These are phyloP conservation scores for Astrocystis sublimbata DNA, from an alignment of 495 filamentous ascomycete genomes.

Conservation along the genomic window DNA sequence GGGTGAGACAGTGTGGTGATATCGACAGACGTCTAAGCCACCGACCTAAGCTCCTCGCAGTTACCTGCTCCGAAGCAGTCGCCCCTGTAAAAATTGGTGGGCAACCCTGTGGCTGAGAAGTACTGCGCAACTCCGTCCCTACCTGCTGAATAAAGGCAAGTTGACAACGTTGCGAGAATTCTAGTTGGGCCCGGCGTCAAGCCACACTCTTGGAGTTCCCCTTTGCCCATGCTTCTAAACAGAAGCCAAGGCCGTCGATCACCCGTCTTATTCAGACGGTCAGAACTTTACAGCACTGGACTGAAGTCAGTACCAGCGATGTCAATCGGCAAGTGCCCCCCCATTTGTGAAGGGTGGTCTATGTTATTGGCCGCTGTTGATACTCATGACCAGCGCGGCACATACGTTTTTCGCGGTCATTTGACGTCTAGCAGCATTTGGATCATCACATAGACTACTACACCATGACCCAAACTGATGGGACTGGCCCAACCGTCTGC, in stretches of 20 bases:
- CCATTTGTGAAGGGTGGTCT: neutral
- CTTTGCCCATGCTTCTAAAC: neutral
- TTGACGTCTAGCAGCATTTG: neutral
- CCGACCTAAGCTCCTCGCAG: neutral
- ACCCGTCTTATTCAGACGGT: constrained; percentile 5
- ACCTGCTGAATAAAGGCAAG: neutral
- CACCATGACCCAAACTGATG: constrained; percentile 5
- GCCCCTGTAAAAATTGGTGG: neutral
- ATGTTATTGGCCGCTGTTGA: constrained; percentile 14
- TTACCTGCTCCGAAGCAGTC: neutral
- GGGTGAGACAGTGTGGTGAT: constrained; percentile 17
- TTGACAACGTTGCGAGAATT: neutral
- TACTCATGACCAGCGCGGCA: constrained; percentile 15
- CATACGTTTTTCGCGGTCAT: constrained; percentile 10
- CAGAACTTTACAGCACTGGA: neutral
- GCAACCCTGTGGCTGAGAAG: constrained; percentile 1
- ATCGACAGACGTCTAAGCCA: constrained; percentile 3
- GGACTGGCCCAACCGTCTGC: no score
- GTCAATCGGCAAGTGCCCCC: constrained; percentile 5
- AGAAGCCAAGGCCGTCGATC: constrained; percentile 10
- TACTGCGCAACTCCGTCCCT: neutral
- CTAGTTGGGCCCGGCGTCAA: constrained; percentile 3
- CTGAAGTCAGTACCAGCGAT: neutral
- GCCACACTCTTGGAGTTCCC: neutral
- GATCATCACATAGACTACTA: constrained; percentile 8